Evolutionary conservation across 441 rosid genomes (phyloP).

Genomic region (Raphanus hybrid): DNA sequence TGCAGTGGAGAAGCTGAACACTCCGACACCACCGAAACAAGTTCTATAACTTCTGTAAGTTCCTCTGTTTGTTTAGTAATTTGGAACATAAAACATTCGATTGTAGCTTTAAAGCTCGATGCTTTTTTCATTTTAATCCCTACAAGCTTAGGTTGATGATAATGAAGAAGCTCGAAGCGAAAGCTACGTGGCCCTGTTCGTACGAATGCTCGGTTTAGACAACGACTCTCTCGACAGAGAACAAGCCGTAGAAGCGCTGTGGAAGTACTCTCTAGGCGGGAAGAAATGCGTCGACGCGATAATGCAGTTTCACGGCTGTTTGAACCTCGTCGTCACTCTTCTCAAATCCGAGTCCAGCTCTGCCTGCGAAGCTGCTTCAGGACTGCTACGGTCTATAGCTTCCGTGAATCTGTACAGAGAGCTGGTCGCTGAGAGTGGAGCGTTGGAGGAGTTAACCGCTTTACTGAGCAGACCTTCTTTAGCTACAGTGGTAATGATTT

Average conservation of each 20-base stretch:
- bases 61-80: background rate
- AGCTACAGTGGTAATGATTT: conserved; percentile 58
- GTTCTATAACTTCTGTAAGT: conserved; percentile 60
- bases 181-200: too few species aligned
- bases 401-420: conserved; percentile 70
- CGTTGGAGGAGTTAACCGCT: conserved; percentile 73
- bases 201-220: too few species aligned
- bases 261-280: conserved; percentile 84
- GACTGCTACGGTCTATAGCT: conserved; percentile 70
- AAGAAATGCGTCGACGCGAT: conserved; percentile 73
- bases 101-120: too few species aligned
- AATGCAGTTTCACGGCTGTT: conserved; percentile 78
- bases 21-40: conserved; percentile 42
- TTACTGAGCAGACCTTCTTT: conserved; percentile 62
- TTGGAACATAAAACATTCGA: too few species aligned
- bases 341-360: conserved; percentile 66
- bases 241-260: conserved; percentile 70
- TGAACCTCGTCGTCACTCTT: conserved; percentile 72
- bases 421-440: conserved; percentile 80
- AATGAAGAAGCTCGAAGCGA: conserved; percentile 31
- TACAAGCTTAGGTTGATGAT: conserved; percentile 47
- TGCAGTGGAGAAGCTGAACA: conserved; percentile 45
- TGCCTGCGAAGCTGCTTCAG: conserved; percentile 84
- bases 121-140: too few species aligned
- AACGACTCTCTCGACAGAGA: conserved; percentile 45